Base-by-base conservation (phyloP, 805 yeast species). In the Candida qinlingensis region DNA sequence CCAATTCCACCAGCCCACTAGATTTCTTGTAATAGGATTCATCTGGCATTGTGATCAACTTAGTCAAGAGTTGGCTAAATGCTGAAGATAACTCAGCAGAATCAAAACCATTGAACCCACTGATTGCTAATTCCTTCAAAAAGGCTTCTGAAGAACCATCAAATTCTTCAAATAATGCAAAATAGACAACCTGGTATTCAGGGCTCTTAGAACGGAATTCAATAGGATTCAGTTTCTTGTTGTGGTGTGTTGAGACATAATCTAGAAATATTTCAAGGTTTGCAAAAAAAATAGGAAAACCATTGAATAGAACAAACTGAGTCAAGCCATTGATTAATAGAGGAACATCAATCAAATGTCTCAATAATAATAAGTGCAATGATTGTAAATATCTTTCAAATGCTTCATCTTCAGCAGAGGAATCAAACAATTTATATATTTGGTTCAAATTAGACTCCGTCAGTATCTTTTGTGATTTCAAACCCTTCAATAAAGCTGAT, bases 401-500 rank as follows among this genome's bases (percentile, higher is more conserved):
- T 5, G 89, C 63, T 4, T 70, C 76, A 11, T 81, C 85, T 55
- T 81, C 85, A 34, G 68, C 59, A 37, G 63, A 61, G 10, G 65
- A 61, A 34, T 62, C 65, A 51, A 71, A 75, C 7, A 78, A 55
- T 12, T 62, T 58, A 26, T 58, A 54, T 3, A 79, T 46, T 4
- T 61, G 35, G 1, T 42, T 25, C 2, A 74, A 44, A 34, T 74
- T 71, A 0, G 41, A 9, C 5, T 47, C 6, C 3, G 40, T 45
- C 10, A 74, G 47, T 3, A 65, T 41, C 37, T 57, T 37, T 26
- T 46, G 19, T 4, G 57, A 62, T 13, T 62, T 55, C 27, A 85
- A 64, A 1, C 87, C 90, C n/a, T 67, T 55, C 8, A 76, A 57
- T 10, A 87, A 53, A 5, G 94, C 95, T 30, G 69, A 61, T 1